A percentile compares a stretch with the other conserved stretches of the same genome.
Evolutionary conservation across 345 rosid genomes (phyloP).

Genomic region (Hibiscus mutabilis): DNA sequence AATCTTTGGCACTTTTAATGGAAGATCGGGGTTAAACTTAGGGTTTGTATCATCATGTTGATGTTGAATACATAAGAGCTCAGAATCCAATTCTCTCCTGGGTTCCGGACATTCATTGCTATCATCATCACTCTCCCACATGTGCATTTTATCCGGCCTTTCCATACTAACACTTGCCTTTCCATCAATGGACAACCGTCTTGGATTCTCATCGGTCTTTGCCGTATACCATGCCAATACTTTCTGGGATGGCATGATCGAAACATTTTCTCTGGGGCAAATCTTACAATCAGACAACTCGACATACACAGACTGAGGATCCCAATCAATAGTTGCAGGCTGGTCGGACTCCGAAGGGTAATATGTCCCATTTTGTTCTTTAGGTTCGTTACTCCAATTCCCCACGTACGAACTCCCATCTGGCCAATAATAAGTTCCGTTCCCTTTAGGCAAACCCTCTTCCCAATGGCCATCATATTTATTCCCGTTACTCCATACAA

Average conservation of each 20-base stretch:
- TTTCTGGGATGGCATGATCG: conserved; percentile 79
- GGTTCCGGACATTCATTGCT: conserved; percentile 20
- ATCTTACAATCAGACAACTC: conserved; percentile 33
- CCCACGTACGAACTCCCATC: neutral
- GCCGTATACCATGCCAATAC: conserved; percentile 70
- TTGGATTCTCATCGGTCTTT: conserved; percentile 52
- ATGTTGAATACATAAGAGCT: conserved; percentile 35
- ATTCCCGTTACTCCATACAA: conserved; percentile 63
- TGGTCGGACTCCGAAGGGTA: neutral
- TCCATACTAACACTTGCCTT: conserved; percentile 73
- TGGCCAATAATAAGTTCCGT: conserved; percentile 57
- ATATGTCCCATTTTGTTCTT: neutral
- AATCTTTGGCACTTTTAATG: conserved; percentile 54
- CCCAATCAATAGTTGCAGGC: conserved; percentile 45
- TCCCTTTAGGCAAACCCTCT: conserved; percentile 71
- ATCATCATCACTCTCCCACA: conserved; percentile 45
- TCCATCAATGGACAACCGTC: conserved; percentile 40
- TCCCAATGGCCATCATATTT: conserved; percentile 82
- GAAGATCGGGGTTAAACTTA: conserved; percentile 18
- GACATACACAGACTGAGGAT: conserved; percentile 52
- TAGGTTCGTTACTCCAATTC: neutral
- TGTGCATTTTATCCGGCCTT: conserved; percentile 62
- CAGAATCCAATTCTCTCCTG: conserved; percentile 35
- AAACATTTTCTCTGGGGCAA: conserved; percentile 57
- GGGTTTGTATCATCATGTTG: conserved; percentile 27